Evolutionary conservation across 495 filamentous ascomycete species (phyloP).

Genomic region (Entonaema liquescens): DNA sequence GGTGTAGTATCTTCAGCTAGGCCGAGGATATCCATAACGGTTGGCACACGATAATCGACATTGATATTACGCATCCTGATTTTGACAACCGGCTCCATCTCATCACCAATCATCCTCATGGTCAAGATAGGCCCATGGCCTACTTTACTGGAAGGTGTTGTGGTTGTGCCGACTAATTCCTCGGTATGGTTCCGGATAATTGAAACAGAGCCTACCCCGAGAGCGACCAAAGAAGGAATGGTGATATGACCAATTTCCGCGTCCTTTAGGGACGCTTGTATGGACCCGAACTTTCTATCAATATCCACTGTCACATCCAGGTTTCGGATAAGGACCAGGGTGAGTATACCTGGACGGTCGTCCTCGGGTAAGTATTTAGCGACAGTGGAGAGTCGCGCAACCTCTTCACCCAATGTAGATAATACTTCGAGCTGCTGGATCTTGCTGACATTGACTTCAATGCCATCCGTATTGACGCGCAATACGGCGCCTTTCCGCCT

Average conservation of each 20-base stretch:
- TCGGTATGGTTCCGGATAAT: conserved; percentile 72
- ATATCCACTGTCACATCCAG: conserved; percentile 66
- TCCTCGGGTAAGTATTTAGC: conserved; percentile 96
- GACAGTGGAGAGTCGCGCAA: conserved; percentile 83
- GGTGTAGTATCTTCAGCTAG: conserved; percentile 72
- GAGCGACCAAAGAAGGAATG: conserved; percentile 79
- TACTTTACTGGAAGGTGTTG: conserved; percentile 58
- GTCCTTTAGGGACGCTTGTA: conserved; percentile 65
- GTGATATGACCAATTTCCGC: conserved; percentile 84
- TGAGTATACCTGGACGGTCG: conserved; percentile 89
- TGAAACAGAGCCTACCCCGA: conserved; percentile 68
- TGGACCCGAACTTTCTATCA: conserved; percentile 69
- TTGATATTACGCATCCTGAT: conserved; percentile 83
- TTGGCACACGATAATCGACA: conserved; percentile 84
- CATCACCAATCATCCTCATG: conserved; percentile 86
- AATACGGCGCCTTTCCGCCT: conserved; percentile 88
- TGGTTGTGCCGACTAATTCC: conserved; percentile 64
- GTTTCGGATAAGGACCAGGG: conserved; percentile 70
- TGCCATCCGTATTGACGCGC: conserved; percentile 68
- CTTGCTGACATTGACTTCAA: conserved; percentile 66
- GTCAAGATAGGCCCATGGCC: conserved; percentile 52
- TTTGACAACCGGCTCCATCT: conserved; percentile 90
- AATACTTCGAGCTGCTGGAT: conserved; percentile 69
- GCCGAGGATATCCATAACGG: conserved; percentile 78
- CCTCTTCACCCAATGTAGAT: conserved; percentile 75